Evolutionary conservation across 2,329 filamentous ascomycete genomes (phyloP), one percentile per base, ranked within the genome.

Genomic region (Pseudopithomyces maydicus): DNA sequence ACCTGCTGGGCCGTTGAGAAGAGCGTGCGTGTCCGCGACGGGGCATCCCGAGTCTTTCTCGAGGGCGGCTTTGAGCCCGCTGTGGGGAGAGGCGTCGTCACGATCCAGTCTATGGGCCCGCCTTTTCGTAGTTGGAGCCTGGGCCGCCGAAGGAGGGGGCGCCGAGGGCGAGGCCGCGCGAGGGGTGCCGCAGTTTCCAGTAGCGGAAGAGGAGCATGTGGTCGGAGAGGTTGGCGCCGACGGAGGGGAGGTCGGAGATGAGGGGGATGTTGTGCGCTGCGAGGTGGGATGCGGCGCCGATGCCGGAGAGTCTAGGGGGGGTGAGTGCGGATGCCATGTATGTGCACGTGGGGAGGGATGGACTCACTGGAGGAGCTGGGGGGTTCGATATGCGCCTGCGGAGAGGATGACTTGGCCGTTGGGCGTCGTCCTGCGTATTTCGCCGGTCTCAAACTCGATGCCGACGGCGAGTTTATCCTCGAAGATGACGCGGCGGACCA

Each of bases 191-290:
- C 12, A 70, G 57, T 51, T 68, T 68, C 67, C 66, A 70, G 58
- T 67, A 67, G 20, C 65, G 58, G 35, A 58, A 65, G n/a, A 62
- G 20, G 54, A 65, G 57, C 17, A 66, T 23, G 44, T 87, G 85
- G 67, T 90, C 87, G 44, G 85, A 79, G 3, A 90, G 76, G 72
- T 89, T 86, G 57, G 81, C 82, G 2, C 87, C 87, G 1, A 90
- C 86, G 32, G 85, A 82, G 1, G 82, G 81, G 1, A 85, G 81
- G 58, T 88, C 78, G 5, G 81, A 75, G n/a, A 85, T 59, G 0
- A 81, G 71, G 1, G 77, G 62, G 60, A 89, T 88, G 4, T 77
- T 74, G 64, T 84, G 80, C 45, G 78, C 73, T 11, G 77, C 57
- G 7, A 90, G 81, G 54, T 85, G 79, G 0, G 73, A 65, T 7